These are phyloP conservation scores for Capronia coronata DNA, from an alignment of 2,329 filamentous ascomycete species.

Conservation along the genomic window DNA sequence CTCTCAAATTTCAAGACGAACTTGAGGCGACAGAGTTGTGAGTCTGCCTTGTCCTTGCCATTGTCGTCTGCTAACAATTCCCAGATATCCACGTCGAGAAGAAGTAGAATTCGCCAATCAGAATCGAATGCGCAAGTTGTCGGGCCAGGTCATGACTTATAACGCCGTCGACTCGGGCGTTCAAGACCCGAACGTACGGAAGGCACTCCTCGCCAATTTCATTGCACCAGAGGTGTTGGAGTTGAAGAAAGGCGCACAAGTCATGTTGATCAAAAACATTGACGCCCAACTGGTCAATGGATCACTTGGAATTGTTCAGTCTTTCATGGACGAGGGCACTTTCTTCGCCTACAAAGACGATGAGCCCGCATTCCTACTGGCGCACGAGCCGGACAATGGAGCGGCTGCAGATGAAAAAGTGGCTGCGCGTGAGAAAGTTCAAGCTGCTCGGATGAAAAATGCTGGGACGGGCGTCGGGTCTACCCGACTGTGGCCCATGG, in stretches of 20 bases:
- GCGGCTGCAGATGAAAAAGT: constrained; percentile 39
- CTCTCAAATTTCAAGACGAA: constrained; percentile 64
- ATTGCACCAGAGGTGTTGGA: constrained; percentile 80
- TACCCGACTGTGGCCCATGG: constrained; percentile 66
- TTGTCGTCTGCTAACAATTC: constrained; percentile 2
- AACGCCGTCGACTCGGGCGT: constrained; percentile 70
- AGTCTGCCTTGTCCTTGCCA: constrained; percentile 27
- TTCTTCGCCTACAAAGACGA: constrained; percentile 55
- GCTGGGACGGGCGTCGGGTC: constrained; percentile 42
- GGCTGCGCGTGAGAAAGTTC: constrained; percentile 51
- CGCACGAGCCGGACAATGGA: constrained; percentile 42
- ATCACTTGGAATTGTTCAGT: constrained; percentile 76
- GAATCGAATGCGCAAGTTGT: constrained; percentile 63
- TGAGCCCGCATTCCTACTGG: constrained; percentile 47
- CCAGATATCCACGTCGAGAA: constrained; percentile 72
- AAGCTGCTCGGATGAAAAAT: constrained; percentile 43
- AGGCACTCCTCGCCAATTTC: constrained; percentile 77
- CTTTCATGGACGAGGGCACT: constrained; percentile 65
- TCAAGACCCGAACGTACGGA: constrained; percentile 59
- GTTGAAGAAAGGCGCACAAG: constrained; percentile 86
- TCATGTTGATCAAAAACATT: constrained; percentile 99
- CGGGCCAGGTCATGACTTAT: constrained; percentile 62
- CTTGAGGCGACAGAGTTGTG: constrained; percentile 78
- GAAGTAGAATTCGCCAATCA: constrained; percentile 87
- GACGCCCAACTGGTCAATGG: constrained; percentile 92